Percentiles rank a stretch among this genome's conserved stretches.
phyloP scores from a whole-genome alignment of 768 basidiomycete genomes.

The Suillus americanus region DNA sequence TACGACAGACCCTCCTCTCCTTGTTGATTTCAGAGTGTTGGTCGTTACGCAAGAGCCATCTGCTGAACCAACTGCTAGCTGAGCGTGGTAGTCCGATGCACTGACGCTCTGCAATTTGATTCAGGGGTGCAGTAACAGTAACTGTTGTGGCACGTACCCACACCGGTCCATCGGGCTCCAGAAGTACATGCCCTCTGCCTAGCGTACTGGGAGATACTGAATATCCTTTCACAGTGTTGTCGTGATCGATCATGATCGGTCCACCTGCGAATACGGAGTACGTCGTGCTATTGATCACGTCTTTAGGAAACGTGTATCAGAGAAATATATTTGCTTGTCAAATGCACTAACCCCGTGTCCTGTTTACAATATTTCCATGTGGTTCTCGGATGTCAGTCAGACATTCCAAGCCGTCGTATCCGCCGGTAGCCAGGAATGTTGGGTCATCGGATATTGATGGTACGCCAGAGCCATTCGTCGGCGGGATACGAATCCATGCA shows the following conservation, averaged over 20 bases:
- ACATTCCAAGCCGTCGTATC: conserved; percentile 78
- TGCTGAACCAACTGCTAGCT: conserved; percentile 76
- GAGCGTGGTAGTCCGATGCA: conserved; percentile 85
- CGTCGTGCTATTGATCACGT: conserved; percentile 66
- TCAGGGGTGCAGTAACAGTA: background rate
- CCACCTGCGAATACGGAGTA: conserved; percentile 71
- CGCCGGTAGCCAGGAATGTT: conserved; percentile 71
- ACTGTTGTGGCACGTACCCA: conserved; percentile 60
- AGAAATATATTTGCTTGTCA: background rate
- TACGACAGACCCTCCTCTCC: conserved; percentile 73
- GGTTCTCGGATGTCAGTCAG: conserved; percentile 77
- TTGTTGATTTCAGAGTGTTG: conserved; percentile 64
- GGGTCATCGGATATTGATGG: conserved; percentile 56
- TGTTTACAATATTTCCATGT: conserved; percentile 65
- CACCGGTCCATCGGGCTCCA: conserved; percentile 77
- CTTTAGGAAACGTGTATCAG: conserved; percentile 34
- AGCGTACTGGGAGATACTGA: conserved; percentile 72
- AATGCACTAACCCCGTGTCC: conserved; percentile 63
- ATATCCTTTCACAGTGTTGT: conserved; percentile 76
- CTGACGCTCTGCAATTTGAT: conserved; percentile 52
- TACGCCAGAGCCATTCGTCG: conserved; percentile 45
- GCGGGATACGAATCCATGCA: conserved; percentile 72
- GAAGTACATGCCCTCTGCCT: conserved; percentile 66
- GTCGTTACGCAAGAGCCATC: conserved; percentile 83
- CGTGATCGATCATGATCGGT: conserved; percentile 78